Percentiles rank a stretch among this genome's conserved stretches.
phyloP scores from a whole-genome alignment of 352 stramenopile genomes.

The Lagenidium sp. region DNA sequence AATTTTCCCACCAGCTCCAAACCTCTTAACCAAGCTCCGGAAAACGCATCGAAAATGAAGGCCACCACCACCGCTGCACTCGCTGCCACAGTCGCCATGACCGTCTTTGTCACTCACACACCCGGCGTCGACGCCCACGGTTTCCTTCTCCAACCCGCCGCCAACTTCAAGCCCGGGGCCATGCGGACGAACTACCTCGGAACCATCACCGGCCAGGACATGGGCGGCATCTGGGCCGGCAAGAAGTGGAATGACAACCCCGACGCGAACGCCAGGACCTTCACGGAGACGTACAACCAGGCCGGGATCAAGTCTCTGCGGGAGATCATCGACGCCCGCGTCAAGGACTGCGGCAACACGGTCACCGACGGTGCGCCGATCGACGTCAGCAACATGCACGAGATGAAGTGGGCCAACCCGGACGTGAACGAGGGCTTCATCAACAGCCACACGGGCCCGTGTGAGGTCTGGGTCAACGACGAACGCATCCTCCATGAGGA shows the following conservation, averaged over 20 bases:
- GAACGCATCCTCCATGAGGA: slow-evolving; percentile 31
- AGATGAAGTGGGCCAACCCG: slow-evolving; percentile 40
- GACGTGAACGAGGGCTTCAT: slow-evolving; percentile 37
- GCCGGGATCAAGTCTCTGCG: slow-evolving; percentile 32
- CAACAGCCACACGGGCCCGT: slow-evolving; percentile 39
- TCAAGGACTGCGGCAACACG: slow-evolving; percentile 32
- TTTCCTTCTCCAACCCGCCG: slow-evolving; percentile 31
- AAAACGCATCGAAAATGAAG: slow-evolving; percentile 6
- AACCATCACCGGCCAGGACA: slow-evolving; percentile 28
- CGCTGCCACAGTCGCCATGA: slow-evolving; percentile 9
- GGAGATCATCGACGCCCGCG: slow-evolving; percentile 27
- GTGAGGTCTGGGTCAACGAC: slow-evolving; percentile 50
- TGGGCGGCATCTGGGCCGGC: slow-evolving; percentile 23
- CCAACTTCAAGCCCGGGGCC: slow-evolving; percentile 22
- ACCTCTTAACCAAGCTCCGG: not conserved
- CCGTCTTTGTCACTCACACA: no score
- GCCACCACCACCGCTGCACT: not conserved
- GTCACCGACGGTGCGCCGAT: slow-evolving; percentile 20
- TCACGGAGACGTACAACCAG: slow-evolving; percentile 26
- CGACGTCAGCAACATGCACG: slow-evolving; percentile 26
- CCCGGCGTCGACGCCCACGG: slow-evolving; percentile 32
- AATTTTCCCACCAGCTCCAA: not conserved
- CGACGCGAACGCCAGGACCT: slow-evolving; percentile 27
- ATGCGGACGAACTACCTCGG: slow-evolving; percentile 24
- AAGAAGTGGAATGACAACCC: slow-evolving; percentile 52